Conservation (phyloP, 179 eudicot genomes). For the Corrigiola litoralis region DNA sequence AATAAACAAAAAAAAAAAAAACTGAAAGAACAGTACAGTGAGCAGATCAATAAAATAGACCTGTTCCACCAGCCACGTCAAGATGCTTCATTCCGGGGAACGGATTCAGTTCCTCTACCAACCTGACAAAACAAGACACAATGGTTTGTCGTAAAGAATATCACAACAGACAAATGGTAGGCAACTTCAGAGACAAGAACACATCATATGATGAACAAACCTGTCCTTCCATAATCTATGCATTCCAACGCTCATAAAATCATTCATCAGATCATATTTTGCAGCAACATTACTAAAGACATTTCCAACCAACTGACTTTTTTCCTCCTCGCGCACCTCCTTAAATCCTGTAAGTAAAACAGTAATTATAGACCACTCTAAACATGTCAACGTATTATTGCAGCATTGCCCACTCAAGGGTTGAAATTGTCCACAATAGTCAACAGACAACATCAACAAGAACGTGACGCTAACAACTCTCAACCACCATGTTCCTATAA, state of each 20-base stretch:
- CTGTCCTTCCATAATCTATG: slow-evolving; percentile 97
- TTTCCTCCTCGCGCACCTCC: slow-evolving; percentile 82
- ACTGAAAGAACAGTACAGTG: too few species aligned
- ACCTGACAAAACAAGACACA: slow-evolving; percentile 34
- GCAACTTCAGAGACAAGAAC: neutral
- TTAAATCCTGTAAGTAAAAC: slow-evolving; percentile 59
- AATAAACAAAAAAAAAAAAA: neutral
- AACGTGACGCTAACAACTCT: neutral
- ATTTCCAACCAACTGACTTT: slow-evolving; percentile 84
- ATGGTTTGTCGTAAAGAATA: too few species aligned
- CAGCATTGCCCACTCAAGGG: neutral
- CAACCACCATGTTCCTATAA: neutral
- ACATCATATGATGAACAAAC: slow-evolving; percentile 29
- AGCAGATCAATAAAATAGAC: slow-evolving; percentile 27
- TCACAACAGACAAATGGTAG: neutral
- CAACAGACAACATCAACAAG: neutral
- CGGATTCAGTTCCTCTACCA: slow-evolving; percentile 84
- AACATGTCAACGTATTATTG: neutral
- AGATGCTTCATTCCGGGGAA: slow-evolving; percentile 98
- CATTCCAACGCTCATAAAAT: slow-evolving; percentile 86
- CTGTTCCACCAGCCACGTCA: slow-evolving; percentile 99
- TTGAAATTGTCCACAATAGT: neutral
- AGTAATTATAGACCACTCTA: neutral
- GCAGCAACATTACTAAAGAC: slow-evolving; percentile 88
- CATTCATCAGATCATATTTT: slow-evolving; percentile 93